Percentiles rank a stretch among this genome's conserved stretches.
These are phyloP conservation scores for Ramaria sp. DNA, from an alignment of 768 basidiomycete genomes.

Conservation along the genomic window DNA sequence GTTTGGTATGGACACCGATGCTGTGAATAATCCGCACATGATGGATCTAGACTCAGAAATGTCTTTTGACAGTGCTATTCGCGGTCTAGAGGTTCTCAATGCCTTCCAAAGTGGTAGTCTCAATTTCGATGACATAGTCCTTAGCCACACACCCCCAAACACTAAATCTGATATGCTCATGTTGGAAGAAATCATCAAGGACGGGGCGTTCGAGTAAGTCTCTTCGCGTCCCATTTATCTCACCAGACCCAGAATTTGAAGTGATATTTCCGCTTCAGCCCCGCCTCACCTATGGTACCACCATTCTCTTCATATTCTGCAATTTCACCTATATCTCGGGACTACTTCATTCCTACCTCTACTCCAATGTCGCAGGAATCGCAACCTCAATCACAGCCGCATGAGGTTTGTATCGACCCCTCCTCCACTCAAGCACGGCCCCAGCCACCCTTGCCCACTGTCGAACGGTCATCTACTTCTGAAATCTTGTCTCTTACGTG, in stretches of 20 bases:
- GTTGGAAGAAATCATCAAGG: conserved; percentile 13
- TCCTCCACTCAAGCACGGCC: conserved; percentile 1
- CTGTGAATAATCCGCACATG: not conserved
- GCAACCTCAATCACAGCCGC: not conserved
- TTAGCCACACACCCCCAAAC: not conserved
- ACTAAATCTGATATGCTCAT: conserved; percentile 9
- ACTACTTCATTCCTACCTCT: not conserved
- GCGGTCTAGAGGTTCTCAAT: not conserved
- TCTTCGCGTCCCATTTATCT: not conserved
- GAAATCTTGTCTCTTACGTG: not conserved
- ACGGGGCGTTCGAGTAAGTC: conserved; percentile 13
- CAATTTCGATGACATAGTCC: conserved; percentile 6
- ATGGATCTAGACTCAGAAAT: conserved; percentile 6
- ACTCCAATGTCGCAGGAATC: not conserved
- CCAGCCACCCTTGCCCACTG: not conserved
- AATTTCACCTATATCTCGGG: not conserved
- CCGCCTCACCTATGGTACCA: not conserved
- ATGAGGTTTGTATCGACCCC: not conserved
- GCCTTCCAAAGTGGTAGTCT: not conserved
- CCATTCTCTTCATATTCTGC: not conserved
- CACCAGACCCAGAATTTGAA: not conserved
- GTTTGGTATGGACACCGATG: not conserved
- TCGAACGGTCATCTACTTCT: not conserved
- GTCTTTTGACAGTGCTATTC: not conserved
- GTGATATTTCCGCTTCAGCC: not conserved